These are phyloP conservation scores for Quercus wislizeni DNA, from an alignment of 306 rosid species.

Conservation along the genomic window DNA sequence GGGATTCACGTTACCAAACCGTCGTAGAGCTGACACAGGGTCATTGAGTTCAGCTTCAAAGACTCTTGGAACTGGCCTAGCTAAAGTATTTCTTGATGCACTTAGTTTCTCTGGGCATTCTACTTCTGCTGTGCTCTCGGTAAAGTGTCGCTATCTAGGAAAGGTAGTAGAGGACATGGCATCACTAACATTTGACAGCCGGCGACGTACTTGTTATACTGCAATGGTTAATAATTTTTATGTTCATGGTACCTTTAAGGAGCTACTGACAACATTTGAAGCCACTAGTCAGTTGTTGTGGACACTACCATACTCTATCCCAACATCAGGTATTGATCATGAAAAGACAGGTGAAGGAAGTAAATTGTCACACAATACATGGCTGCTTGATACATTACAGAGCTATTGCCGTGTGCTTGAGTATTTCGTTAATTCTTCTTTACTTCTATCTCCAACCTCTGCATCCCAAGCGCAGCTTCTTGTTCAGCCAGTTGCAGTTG, in stretches of 20 bases:
- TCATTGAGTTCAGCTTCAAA: constrained; percentile 78
- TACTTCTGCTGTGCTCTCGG: constrained; percentile 66
- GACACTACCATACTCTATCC: constrained; percentile 64
- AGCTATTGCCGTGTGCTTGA: constrained; percentile 84
- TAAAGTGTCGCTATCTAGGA: constrained; percentile 94
- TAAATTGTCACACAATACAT: constrained; percentile 63
- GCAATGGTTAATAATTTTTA: constrained; percentile 89
- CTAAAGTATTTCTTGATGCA: constrained; percentile 83
- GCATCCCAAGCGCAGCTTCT: constrained; percentile 90
- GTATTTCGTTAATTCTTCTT: constrained; percentile 90
- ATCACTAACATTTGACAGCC: constrained; percentile 74
- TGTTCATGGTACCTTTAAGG: constrained; percentile 93
- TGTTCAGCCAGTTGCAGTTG: constrained; percentile 95
- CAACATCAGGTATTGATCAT: constrained; percentile 50
- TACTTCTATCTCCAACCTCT: constrained; percentile 79
- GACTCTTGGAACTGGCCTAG: constrained; percentile 87
- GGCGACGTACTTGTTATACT: constrained; percentile 82
- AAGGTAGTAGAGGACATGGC: constrained; percentile 93
- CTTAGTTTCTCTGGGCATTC: constrained; percentile 83
- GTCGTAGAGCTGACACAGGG: constrained; percentile 90
- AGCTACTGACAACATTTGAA: constrained; percentile 84
- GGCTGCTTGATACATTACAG: constrained; percentile 92
- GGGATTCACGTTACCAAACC: constrained; percentile 88
- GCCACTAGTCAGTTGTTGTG: constrained; percentile 98
- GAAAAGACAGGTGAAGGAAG: constrained; percentile 68